phyloP scores from a whole-genome alignment of 345 rosid species.

The Murraya paniculata region DNA sequence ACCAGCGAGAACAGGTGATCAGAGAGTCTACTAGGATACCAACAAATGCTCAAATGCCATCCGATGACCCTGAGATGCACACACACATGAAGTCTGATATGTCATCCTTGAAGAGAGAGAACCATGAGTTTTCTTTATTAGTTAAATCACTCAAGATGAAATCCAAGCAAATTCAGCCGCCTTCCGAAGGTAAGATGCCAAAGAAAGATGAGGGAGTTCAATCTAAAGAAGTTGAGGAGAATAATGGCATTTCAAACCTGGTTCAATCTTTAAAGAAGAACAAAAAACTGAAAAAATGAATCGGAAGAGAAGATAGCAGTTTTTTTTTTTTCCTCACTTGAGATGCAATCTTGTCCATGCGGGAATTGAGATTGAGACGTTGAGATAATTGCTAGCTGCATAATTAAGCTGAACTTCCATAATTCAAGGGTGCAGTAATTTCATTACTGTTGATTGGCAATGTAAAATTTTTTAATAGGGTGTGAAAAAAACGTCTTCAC shows the following conservation, averaged over 20 bases:
- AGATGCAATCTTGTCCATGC: not conserved
- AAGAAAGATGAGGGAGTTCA: slow-evolving; percentile 20
- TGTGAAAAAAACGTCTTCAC: not conserved
- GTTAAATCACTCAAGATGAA: slow-evolving; percentile 81
- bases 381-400: not conserved
- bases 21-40: slow-evolving; percentile 26
- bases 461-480: not conserved
- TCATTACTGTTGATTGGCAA: not conserved
- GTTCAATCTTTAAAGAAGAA: slow-evolving; percentile 31
- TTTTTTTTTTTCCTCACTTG: not conserved
- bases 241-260: slow-evolving; percentile 12
- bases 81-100: slow-evolving; percentile 12
- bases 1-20: slow-evolving; percentile 16
- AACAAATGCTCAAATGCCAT: slow-evolving; percentile 12
- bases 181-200: slow-evolving; percentile 25
- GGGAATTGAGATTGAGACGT: not conserved
- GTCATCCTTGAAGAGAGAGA: slow-evolving; percentile 39
- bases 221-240: slow-evolving; percentile 3
- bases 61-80: slow-evolving; percentile 14
- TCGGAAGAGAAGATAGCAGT: not conserved
- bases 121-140: slow-evolving; percentile 51
- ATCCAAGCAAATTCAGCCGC: slow-evolving; percentile 43
- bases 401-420: not conserved
- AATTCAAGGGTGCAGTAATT: not conserved
- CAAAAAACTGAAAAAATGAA: slow-evolving; percentile 20